Evolutionary conservation across 768 basidiomycete genomes (phyloP), one percentile per base, ranked within the genome.

Genomic region (Solioccasus polychromus): DNA sequence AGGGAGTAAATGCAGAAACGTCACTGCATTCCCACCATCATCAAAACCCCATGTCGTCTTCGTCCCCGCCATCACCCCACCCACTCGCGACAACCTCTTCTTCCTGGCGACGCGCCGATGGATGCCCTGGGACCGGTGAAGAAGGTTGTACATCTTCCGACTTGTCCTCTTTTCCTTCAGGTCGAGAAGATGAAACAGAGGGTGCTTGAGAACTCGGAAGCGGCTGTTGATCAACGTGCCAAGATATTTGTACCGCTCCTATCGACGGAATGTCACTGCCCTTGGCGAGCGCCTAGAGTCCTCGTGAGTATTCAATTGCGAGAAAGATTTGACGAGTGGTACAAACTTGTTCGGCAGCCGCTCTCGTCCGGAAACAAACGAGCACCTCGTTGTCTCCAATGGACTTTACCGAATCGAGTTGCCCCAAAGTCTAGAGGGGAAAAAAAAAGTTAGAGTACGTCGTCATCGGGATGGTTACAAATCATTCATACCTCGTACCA

Each of bases 301-400:
- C 29, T 39, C 28, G 45, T 63, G 8, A 59, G 44, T 26, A 42
- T 35, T 37, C 19, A 39, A 17, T 31, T 26, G 14, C 24, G 28
- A 50, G 14, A 32, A 12, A 12, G n/a, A 29, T 42, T 17, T 18
- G 40, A 51, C 23, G 19, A 26, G 35, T n/a, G 28, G 22, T n/a
- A 59, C 71, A 25, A 54, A 87, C 88, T 75, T 85, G 84, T 65
- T 92, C 90, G 11, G 91, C 90, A 19, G 75, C 82, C 22, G 73
- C 70, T 44, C 90, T 79, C 32, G 78, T 82, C 57, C 74, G 80
- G 75, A 93, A 92, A 19, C 78, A 56, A 5, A 90, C 83, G 5
- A 89, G 53, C 25, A 83, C 59, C 50, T 80, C 81, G 8, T 79
- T 83, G 39, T 66, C 62, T n/a, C 79, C 82, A 8, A 69, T 54